These are phyloP conservation scores for Acanthamoeba castellanii DNA, from an alignment of 208 protist species.

Conservation along the genomic window DNA sequence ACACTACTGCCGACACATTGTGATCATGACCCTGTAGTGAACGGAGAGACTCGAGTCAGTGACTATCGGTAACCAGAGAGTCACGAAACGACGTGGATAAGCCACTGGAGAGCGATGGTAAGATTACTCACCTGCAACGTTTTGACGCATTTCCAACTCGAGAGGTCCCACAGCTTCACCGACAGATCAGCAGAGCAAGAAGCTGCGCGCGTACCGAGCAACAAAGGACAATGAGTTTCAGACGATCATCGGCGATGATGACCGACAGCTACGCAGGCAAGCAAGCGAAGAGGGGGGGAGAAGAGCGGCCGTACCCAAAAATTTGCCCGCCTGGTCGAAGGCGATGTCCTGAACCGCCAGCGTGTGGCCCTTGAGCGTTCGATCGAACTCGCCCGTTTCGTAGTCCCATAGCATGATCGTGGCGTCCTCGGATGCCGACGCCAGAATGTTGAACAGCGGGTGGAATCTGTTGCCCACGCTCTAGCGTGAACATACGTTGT, in stretches of 20 bases:
- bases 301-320: slow-evolving; percentile 78
- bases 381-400: slow-evolving; percentile 89
- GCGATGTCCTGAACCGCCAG: slow-evolving; percentile 88
- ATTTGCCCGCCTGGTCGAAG: slow-evolving; percentile 85
- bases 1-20: slow-evolving; percentile 86
- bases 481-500: slow-evolving; percentile 75
- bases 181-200: slow-evolving; percentile 86
- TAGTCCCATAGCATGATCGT: slow-evolving; percentile 90
- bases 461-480: slow-evolving; percentile 78
- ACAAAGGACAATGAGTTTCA: background rate
- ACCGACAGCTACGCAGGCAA: background rate
- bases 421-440: slow-evolving; percentile 86
- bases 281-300: slow-evolving; percentile 57
- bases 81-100: background rate
- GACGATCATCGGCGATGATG: background rate
- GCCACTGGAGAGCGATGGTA: too few relatives aligned
- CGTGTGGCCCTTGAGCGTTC: slow-evolving; percentile 90
- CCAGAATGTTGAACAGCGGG: slow-evolving; percentile 84
- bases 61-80: too few relatives aligned
- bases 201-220: slow-evolving; percentile 16
- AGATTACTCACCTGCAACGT: slow-evolving; percentile 74
- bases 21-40: slow-evolving; percentile 87
- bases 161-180: slow-evolving; percentile 87
- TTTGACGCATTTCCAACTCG: slow-evolving; percentile 80
- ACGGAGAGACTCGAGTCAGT: too few relatives aligned